Conservation (phyloP, 2,329 filamentous ascomycete species). For the Rachicladosporium sp. region DNA sequence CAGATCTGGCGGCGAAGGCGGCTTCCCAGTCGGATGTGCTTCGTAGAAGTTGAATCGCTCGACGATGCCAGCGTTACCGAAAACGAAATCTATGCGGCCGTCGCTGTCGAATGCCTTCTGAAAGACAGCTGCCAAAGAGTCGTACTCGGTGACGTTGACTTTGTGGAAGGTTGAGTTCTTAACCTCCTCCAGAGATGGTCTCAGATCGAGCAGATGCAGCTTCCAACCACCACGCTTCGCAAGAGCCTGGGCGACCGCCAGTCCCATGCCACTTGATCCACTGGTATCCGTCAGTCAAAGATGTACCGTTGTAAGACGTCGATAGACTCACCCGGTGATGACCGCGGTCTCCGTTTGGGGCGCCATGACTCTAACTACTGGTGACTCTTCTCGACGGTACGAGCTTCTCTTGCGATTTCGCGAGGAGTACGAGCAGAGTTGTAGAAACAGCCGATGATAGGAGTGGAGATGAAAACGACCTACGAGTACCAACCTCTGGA, state of each 20-base stretch:
- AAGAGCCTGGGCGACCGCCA: conserved; percentile 30
- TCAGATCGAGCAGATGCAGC: conserved; percentile 31
- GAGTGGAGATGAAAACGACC: no score
- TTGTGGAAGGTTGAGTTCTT: conserved; percentile 28
- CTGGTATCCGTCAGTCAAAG: no score
- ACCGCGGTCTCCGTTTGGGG: no score
- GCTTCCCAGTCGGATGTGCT: conserved; percentile 12
- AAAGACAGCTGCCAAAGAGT: conserved; percentile 24
- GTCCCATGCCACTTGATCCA: conserved; percentile 29
- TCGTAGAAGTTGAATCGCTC: conserved; percentile 31
- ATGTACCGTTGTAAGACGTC: no score
- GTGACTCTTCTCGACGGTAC: no score
- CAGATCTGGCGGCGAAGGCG: conserved; percentile 20
- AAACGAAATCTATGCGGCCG: conserved; percentile 34
- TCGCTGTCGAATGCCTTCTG: conserved; percentile 24
- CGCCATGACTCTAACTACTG: no score
- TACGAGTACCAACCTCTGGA: no score
- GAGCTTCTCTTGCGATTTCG: no score
- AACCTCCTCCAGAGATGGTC: conserved; percentile 18
- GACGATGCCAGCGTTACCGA: conserved; percentile 36
- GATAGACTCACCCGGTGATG: no score
- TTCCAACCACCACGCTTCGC: conserved; percentile 26
- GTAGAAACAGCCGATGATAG: no score
- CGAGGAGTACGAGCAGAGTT: no score
- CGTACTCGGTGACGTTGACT: conserved; percentile 28